Base-by-base conservation (phyloP, 306 rosid genomes). In the Lathyrus oleraceus region DNA sequence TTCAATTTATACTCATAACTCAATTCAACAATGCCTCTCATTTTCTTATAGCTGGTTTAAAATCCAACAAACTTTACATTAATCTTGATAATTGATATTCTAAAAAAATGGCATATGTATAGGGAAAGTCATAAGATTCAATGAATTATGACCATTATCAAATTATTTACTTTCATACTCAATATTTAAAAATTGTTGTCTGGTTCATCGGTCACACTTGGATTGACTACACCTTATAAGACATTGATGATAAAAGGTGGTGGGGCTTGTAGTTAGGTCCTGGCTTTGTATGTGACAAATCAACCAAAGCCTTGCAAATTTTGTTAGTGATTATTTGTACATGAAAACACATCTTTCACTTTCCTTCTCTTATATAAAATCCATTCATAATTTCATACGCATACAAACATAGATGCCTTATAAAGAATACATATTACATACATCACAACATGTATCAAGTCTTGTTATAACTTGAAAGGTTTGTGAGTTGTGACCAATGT, bases 201-300 rank as follows among this genome's bases (percentile, higher is more conserved):
- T 35, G 10, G 38, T 7, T 35, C 10, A 74, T 42, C 49, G 4
- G 56, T 54, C 72, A 40, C 12, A 19, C 57, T 42, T 30, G 28
- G 49, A 38, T 27, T 10, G 61, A 39, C 52, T 3, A 60, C 68
- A 67, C 38, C 10, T 40, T 39, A 16, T 45, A 36, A 70, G 70
- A 70, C 30, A 35, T 70, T 28, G 54, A 49, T 38, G 32, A 71
- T 35, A 11, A 70, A 66, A 51, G 30, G 28, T 51, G 75, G 78
- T 81, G 75, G 78, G 73, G 68, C 27, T 76, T 71, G 65, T 23
- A 49, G 16, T 21, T 72, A 30, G 51, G 47, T 49, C n/a, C 27
- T 54, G 65, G 43, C 36, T 25, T 14, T 65, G 61, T 49, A 23
- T 60, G 32, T 44, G 67, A 68, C 45, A 76, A 57, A 21, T 28